phyloP scores from a whole-genome alignment of 2,329 filamentous ascomycete species.

The Ceratocystis albifundus region DNA sequence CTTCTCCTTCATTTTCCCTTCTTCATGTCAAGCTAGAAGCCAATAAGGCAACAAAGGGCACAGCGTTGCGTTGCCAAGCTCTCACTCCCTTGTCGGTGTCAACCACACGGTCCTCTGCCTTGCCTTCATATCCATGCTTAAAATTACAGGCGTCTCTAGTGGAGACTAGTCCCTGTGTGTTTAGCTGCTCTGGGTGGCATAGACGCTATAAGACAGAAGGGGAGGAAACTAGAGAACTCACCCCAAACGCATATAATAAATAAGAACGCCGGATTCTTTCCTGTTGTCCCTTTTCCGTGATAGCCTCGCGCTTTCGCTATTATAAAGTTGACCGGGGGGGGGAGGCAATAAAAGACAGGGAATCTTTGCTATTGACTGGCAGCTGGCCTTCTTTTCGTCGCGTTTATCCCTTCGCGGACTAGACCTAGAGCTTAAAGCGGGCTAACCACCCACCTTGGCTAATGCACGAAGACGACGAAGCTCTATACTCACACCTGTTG shows the following conservation, averaged over 20 bases:
- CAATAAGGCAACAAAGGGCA: not conserved
- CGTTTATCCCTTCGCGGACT: no score
- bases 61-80: not conserved
- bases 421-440: no score
- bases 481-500: no score
- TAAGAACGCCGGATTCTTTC: not conserved
- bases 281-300: not conserved
- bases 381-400: no score
- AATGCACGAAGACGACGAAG: no score
- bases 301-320: constrained; percentile 7
- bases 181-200: not conserved
- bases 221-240: not conserved
- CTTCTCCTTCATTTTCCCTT: constrained; percentile 7
- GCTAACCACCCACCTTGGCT: no score
- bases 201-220: not conserved
- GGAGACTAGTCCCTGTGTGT: not conserved
- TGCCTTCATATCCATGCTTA: not conserved
- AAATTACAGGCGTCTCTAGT: not conserved
- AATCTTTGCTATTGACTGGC: no score
- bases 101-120: not conserved
- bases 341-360: not conserved
- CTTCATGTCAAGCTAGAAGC: not conserved
- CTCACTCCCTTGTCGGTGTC: not conserved
- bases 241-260: not conserved
- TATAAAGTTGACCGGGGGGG: not conserved